Evolutionary conservation across 129 eudicot species (phyloP), one percentile per base, ranked within the genome.

Genomic region (Sambucus nigra): DNA sequence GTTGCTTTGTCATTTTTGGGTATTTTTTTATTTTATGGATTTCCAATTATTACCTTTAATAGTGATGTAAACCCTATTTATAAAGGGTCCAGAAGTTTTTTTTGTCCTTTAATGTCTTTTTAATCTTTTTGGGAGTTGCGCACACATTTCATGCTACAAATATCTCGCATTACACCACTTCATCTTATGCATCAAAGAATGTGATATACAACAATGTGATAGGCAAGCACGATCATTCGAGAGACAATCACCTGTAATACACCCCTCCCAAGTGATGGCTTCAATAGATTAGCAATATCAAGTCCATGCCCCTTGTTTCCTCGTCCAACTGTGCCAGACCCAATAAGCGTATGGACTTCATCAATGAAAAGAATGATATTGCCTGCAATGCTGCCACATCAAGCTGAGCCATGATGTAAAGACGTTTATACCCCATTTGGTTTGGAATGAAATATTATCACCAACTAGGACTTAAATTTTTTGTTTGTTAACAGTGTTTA

Each of bases 291-390:
- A 14, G 85, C 93, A 44, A 87, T 79, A 66, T 82, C 96, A 23
- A 87, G 88, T 55, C 94, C 93, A 65, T 85, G 73, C 18, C 93
- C 92, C 70, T 87, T 86, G 59, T 76, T 87, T 64, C 96, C 93
- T 67, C 87, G 73, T 65, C 93, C 88, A 68, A 75, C 80, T 14
- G 91, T 77, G 17, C 96, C 96, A 5, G 94, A 74, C 40, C 96
- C 96, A 49, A 83, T 73, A 20, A 88, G 73, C 17, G 86, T 77
- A 76, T 87, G 96, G 47, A 79, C 96, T 72, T 87, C 96, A 73
- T 87, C 96, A 52, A 87, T 82, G 71, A 87, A 87, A 52, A 87
- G 82, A 52, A 87, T 74, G 68, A 87, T 67, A 52, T 82, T 61
- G 22, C 96, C 96, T 87, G 78, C 72, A 76, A 66, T 50, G 53